Percentiles rank a stretch among this genome's conserved stretches.
Conservation (phyloP, 2,329 filamentous ascomycete genomes). For the Exophiala aquamarina region DNA sequence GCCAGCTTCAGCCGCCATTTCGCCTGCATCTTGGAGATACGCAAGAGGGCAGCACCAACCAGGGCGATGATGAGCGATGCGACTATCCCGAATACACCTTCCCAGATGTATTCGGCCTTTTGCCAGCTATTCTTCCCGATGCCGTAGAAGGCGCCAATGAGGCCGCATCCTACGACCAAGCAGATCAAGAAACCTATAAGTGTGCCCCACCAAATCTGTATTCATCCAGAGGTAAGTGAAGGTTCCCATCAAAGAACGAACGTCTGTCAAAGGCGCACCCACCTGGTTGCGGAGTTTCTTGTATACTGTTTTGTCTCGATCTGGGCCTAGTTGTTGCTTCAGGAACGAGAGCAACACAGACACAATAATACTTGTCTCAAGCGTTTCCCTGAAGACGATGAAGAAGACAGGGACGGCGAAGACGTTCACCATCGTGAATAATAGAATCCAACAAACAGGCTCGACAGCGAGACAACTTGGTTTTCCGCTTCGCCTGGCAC, state of each 20-base stretch:
- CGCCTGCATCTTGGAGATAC: conserved; percentile 77
- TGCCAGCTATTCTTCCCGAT: conserved; percentile 68
- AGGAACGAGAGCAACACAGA: conserved; percentile 84
- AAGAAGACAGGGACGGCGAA: conserved; percentile 85
- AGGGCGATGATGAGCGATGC: conserved; percentile 78
- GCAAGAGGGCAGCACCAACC: conserved; percentile 76
- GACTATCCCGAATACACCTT: conserved; percentile 74
- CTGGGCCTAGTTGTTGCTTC: conserved; percentile 73
- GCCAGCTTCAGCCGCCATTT: conserved; percentile 87
- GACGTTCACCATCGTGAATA: conserved; percentile 63
- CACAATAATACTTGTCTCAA: conserved; percentile 82
- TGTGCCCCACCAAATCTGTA: conserved; percentile 68
- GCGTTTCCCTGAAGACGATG: conserved; percentile 81
- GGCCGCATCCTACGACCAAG: conserved; percentile 62
- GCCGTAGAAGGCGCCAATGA: conserved; percentile 74
- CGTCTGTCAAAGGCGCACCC: conserved; percentile 3
- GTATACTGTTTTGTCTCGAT: conserved; percentile 61
- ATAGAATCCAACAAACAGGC: background rate
- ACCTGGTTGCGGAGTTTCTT: conserved; percentile 66
- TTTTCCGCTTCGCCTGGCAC: no score
- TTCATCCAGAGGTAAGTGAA: background rate
- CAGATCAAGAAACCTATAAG: conserved; percentile 63
- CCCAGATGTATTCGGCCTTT: conserved; percentile 72
- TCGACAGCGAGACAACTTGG: no score
- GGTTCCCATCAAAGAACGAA: background rate